Evolutionary conservation across 2,329 filamentous ascomycete species (phyloP).

Genomic region (Nannizziopsis barbatae): DNA sequence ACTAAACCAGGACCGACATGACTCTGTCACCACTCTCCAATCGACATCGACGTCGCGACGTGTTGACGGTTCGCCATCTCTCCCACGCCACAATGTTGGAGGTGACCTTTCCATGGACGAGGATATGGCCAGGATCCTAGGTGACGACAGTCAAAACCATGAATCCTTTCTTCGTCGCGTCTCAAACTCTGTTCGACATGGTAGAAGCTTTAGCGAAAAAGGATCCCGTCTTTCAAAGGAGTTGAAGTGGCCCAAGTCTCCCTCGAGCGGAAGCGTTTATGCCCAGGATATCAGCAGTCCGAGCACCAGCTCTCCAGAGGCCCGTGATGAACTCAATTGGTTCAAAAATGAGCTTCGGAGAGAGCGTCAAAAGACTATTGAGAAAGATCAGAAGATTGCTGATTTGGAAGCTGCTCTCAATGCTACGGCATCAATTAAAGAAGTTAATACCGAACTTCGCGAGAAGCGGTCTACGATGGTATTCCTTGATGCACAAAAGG

Average conservation of each 20-base stretch:
- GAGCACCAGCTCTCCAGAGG: slow-evolving; percentile 47
- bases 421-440: slow-evolving; percentile 52
- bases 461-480: slow-evolving; percentile 96
- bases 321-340: slow-evolving; percentile 52
- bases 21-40: slow-evolving; percentile 37
- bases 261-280: slow-evolving; percentile 42
- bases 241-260: slow-evolving; percentile 59
- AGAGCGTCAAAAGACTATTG: slow-evolving; percentile 73
- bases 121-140: slow-evolving; percentile 82
- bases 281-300: slow-evolving; percentile 61
- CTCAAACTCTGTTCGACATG: slow-evolving; percentile 88
- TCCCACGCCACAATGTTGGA: slow-evolving; percentile 62
- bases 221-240: slow-evolving; percentile 49
- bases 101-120: slow-evolving; percentile 91
- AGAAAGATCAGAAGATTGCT: slow-evolving; percentile 74
- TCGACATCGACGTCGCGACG: slow-evolving; percentile 30
- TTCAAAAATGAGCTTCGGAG: slow-evolving; percentile 62
- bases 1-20: slow-evolving; percentile 32
- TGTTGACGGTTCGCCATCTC: slow-evolving; percentile 50
- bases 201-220: slow-evolving; percentile 69
- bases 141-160: slow-evolving; percentile 51
- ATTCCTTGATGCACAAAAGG: slow-evolving; percentile 82
- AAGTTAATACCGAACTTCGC: slow-evolving; percentile 72
- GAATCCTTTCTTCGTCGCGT: slow-evolving; percentile 77
- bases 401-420: slow-evolving; percentile 58